phyloP scores from a whole-genome alignment of 352 stramenopile genomes.

The Globisporangium parvum region DNA sequence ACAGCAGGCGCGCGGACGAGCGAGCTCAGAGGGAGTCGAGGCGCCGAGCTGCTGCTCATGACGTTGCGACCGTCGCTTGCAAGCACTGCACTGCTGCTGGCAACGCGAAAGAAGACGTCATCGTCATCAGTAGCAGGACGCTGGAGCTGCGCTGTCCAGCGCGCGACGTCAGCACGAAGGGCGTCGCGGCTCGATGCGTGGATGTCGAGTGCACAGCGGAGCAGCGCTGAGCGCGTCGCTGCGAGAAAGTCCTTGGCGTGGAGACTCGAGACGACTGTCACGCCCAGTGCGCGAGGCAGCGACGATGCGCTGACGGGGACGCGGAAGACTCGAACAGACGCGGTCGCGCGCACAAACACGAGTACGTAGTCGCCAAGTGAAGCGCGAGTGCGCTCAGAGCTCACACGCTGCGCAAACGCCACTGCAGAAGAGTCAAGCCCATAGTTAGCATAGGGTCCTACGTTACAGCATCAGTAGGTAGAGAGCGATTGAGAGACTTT shows the following conservation, averaged over 20 bases:
- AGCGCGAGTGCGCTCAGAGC: neutral
- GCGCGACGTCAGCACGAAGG: slow-evolving; percentile 17
- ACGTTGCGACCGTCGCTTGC: slow-evolving; percentile 25
- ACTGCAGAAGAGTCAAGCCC: neutral
- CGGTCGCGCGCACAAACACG: slow-evolving; percentile 18
- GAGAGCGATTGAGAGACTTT: neutral
- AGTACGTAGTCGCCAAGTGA: slow-evolving; percentile 8
- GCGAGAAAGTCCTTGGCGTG: slow-evolving; percentile 46
- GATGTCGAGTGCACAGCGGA: slow-evolving; percentile 40
- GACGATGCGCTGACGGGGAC: neutral
- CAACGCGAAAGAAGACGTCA: slow-evolving; percentile 33
- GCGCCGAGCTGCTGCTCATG: neutral
- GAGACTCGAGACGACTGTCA: slow-evolving; percentile 33
- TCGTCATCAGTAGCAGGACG: neutral
- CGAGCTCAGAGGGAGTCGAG: too few species aligned
- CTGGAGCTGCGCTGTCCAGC: slow-evolving; percentile 22
- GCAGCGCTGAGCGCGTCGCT: slow-evolving; percentile 20
- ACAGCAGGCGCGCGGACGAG: too few species aligned
- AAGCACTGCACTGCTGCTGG: slow-evolving; percentile 22
- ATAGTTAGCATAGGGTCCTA: neutral
- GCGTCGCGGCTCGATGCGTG: slow-evolving; percentile 1
- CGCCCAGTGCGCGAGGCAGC: slow-evolving; percentile 5
- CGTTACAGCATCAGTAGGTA: neutral
- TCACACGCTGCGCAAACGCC: slow-evolving; percentile 3
- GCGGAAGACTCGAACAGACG: slow-evolving; percentile 16